Evolutionary conservation across 768 basidiomycete genomes (phyloP), one percentile per base, ranked within the genome.

Genomic region (Mycena crocata): DNA sequence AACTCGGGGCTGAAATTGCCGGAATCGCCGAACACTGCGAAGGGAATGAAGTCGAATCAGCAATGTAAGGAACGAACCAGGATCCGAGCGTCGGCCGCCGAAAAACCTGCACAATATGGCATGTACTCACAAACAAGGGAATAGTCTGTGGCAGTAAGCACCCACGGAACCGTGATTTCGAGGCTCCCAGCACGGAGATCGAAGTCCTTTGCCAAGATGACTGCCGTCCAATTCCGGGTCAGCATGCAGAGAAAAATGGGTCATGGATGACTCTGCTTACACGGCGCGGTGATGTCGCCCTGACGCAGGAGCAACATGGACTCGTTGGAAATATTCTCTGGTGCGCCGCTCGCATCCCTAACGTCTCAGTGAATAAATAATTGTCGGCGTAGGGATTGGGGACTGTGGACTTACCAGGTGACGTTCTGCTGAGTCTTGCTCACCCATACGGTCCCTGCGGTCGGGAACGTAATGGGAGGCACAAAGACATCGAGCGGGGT

Each of bases 1-100:
- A 42, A 42, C 6, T 17, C 40, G 17, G 40, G 40, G 71, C 77
- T 77, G 49, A 40, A 49, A 49, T 79, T 68, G n/a, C 75, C 80
- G 42, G 79, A 78, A 46, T 79, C 76, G 28, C 76, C 78, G 37
- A 79, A 71, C 24, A 80, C 80, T 82, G 57, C 19, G n/a, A n/a
- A n/a, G n/a, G n/a, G n/a, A n/a, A n/a, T n/a, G n/a, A n/a, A n/a
- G n/a, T n/a, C n/a, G n/a, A n/a, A n/a, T n/a, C n/a, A n/a, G n/a
- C n/a, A n/a, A n/a, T n/a, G n/a, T n/a, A n/a, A n/a, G n/a, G n/a
- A n/a, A n/a, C n/a, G n/a, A 37, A 28, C 17, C 28, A 30, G 24
- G 40, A 14, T 57, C 17, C 26, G 10, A 50, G 49, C 21, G 44
- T 24, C 34, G 14, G 12, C 2, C 28, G 15, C 28, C 26, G 4